These are phyloP conservation scores for Fusarium temperatum DNA, from an alignment of 2,329 filamentous ascomycete genomes.

Conservation along the genomic window DNA sequence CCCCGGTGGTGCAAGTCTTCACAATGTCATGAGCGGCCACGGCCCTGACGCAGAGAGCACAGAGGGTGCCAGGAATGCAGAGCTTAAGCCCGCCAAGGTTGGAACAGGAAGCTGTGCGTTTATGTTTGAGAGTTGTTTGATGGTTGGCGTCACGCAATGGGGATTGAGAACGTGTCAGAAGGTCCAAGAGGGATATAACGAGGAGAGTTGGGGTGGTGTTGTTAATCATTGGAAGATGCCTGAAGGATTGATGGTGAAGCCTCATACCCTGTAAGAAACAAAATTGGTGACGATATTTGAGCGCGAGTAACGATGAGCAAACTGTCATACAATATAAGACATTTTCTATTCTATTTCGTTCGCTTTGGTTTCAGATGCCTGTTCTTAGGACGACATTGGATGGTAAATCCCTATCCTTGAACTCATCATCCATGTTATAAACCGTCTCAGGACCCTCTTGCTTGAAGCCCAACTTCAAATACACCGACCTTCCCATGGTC, in stretches of 20 bases:
- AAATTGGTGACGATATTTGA: neutral
- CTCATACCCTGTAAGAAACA: conserved; percentile 27
- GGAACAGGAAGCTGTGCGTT: conserved; percentile 71
- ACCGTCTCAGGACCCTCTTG: conserved; percentile 53
- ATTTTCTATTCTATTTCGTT: neutral
- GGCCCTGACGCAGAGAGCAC: conserved; percentile 67
- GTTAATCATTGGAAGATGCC: conserved; percentile 68
- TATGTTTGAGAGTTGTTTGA: conserved; percentile 75
- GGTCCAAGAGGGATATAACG: conserved; percentile 74
- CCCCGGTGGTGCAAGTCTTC: conserved; percentile 68
- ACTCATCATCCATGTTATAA: conserved; percentile 56
- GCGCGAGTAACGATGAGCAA: neutral
- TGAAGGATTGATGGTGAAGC: conserved; percentile 44
- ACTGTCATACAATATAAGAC: neutral
- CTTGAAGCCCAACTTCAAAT: conserved; percentile 56
- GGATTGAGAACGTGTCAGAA: conserved; percentile 67
- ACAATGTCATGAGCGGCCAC: conserved; percentile 77
- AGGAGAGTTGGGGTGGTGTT: conserved; percentile 80
- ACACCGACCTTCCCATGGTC: conserved; percentile 57
- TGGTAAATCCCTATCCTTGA: conserved; percentile 48
- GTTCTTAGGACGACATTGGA: conserved; percentile 60
- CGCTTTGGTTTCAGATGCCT: conserved; percentile 1
- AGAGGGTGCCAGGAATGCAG: conserved; percentile 64
- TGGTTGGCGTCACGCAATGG: conserved; percentile 79
- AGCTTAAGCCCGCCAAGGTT: conserved; percentile 65